Percentiles rank a stretch among this genome's conserved stretches.
phyloP scores from a whole-genome alignment of 106 monocot genomes.

The Platanthera zijinensis region DNA sequence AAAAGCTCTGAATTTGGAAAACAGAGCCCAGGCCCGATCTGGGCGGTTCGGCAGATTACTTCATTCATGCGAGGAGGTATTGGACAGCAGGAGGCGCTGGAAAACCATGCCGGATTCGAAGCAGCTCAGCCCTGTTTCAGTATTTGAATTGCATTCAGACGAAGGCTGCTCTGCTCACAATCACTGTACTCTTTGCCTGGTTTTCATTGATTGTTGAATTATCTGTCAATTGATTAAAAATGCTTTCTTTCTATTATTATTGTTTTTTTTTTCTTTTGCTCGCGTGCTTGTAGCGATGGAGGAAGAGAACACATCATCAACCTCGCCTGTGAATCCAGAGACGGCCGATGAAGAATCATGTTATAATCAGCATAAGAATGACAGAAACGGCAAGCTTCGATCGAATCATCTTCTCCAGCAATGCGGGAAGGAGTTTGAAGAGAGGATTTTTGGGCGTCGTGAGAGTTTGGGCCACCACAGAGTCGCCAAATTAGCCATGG shows the following conservation, averaged over 20 bases:
- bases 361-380: background rate
- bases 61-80: background rate
- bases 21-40: background rate
- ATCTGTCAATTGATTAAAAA: background rate
- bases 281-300: background rate
- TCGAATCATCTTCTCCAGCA: background rate
- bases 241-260: background rate
- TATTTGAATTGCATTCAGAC: slow-evolving; percentile 1
- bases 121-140: background rate
- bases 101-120: background rate
- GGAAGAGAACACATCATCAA: background rate
- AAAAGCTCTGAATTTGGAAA: background rate
- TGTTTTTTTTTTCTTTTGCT: background rate
- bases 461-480: background rate
- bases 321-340: background rate
- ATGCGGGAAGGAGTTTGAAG: background rate
- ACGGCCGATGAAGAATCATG: background rate
- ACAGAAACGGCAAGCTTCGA: background rate
- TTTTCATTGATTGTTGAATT: background rate
- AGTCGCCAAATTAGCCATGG: background rate
- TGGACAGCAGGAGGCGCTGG: background rate
- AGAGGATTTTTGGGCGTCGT: background rate
- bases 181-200: background rate
- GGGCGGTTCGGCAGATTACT: background rate
- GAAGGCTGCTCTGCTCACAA: background rate